Percentiles rank a stretch among this genome's conserved stretches.
These are phyloP conservation scores for Leucoagaricus sp. DNA, from an alignment of 1,284 basidiomycete genomes.

Conservation along the genomic window DNA sequence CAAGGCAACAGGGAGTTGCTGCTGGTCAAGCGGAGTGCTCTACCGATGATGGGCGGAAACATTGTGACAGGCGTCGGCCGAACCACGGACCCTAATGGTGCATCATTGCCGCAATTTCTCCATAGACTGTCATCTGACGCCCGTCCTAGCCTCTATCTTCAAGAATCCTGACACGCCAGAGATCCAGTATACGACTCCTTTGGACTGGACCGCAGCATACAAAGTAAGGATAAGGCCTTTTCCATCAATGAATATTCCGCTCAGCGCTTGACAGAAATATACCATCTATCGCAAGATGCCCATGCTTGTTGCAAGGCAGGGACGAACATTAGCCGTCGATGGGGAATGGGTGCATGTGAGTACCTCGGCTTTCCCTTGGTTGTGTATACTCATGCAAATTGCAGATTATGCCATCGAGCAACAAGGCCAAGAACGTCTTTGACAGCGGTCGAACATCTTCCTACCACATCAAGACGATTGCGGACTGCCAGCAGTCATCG, in stretches of 20 bases:
- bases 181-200: constrained; percentile 52
- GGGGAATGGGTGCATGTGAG: constrained; percentile 92
- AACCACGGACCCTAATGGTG: constrained; percentile 91
- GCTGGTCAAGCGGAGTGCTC: constrained; percentile 78
- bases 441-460: constrained; percentile 89
- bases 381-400: not conserved
- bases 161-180: constrained; percentile 80
- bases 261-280: constrained; percentile 67
- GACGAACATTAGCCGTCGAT: constrained; percentile 91
- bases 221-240: constrained; percentile 52
- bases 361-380: constrained; percentile 17
- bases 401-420: constrained; percentile 88
- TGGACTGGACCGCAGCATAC: constrained; percentile 77
- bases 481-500: constrained; percentile 80
- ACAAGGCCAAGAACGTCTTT: constrained; percentile 81
- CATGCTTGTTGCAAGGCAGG: constrained; percentile 89
- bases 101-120: constrained; percentile 18
- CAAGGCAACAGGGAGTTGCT: constrained; percentile 86
- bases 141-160: constrained; percentile 83
- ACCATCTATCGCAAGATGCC: constrained; percentile 94
- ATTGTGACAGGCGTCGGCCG: constrained; percentile 57
- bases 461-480: constrained; percentile 89
- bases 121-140: not conserved
- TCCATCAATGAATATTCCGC: not conserved
- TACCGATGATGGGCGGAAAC: constrained; percentile 70